Conservation (phyloP, 163 green algal species). For the Volvox carteri region DNA sequence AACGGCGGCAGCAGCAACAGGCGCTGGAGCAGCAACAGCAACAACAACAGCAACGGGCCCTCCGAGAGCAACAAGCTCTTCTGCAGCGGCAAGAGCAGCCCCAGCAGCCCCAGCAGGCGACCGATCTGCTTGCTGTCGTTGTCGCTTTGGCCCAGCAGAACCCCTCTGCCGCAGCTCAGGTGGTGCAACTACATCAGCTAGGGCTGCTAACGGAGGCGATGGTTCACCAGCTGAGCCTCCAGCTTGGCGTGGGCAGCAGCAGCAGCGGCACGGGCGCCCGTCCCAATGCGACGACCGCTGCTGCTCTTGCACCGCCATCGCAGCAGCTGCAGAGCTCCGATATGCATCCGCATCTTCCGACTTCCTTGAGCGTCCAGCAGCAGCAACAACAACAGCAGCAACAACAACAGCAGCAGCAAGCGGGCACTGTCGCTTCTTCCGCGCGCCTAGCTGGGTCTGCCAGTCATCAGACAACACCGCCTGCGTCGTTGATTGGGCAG, state of each 20-base stretch:
- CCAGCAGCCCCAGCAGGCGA: background rate
- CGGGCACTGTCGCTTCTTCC: no score
- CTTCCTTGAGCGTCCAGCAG: no score
- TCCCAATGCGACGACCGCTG: background rate
- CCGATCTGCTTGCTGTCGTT: background rate
- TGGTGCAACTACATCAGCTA: conserved; percentile 15
- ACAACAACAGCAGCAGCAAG: no score
- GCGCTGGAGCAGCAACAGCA: background rate
- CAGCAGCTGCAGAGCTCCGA: background rate
- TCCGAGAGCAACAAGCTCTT: background rate
- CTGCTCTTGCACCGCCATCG: background rate
- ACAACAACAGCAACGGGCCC: conserved; percentile 1
- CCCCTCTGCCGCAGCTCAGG: background rate
- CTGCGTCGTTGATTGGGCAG: no score
- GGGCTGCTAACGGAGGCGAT: background rate
- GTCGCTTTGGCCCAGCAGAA: background rate
- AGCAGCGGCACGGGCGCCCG: background rate
- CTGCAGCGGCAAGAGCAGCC: background rate
- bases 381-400: background rate
- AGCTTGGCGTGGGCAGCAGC: background rate
- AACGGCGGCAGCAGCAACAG: conserved; percentile 3
- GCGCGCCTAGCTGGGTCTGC: no score
- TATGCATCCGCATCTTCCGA: background rate
- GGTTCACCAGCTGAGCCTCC: background rate
- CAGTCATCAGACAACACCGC: no score